Evolutionary conservation across 179 eudicot species (phyloP).

Genomic region (Heliamphora ciliata): DNA sequence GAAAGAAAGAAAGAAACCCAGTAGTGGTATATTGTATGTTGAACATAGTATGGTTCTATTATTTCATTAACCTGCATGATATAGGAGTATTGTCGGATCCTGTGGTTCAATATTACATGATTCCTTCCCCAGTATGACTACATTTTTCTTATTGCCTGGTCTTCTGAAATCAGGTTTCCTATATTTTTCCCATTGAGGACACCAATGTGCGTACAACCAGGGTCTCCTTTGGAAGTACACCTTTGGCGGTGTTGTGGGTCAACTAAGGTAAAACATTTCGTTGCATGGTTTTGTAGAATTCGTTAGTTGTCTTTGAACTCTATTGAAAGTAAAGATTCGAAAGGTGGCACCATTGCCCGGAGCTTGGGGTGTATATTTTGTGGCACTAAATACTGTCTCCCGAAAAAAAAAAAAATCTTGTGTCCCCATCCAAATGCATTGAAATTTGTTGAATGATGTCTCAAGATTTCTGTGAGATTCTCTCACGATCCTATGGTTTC

Average conservation of each 20-base stretch:
- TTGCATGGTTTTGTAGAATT: neutral
- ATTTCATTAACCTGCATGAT: neutral
- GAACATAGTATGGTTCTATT: constrained; percentile 6
- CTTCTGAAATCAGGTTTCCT: constrained; percentile 64
- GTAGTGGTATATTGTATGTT: neutral
- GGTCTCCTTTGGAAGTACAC: constrained; percentile 61
- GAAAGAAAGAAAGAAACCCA: neutral
- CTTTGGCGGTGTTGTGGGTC: constrained; percentile 89
- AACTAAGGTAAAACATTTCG: constrained; percentile 48
- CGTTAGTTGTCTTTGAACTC: neutral
- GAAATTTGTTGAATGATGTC: too few species aligned
- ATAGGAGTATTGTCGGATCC: too few species aligned
- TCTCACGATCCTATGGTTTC: too few species aligned
- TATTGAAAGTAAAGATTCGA: neutral
- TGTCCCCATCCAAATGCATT: too few species aligned
- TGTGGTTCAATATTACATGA: neutral
- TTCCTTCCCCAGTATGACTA: neutral
- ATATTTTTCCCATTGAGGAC: constrained; percentile 79
- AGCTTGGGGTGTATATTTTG: too few species aligned
- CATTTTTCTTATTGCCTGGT: constrained; percentile 9
- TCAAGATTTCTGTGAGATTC: too few species aligned
- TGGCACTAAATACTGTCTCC: too few species aligned
- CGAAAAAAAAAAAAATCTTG: too few species aligned
- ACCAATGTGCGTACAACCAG: constrained; percentile 57
- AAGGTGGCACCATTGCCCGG: neutral